Conservation (phyloP, 495 filamentous ascomycete genomes). For the Aspergillus bridgeri region DNA sequence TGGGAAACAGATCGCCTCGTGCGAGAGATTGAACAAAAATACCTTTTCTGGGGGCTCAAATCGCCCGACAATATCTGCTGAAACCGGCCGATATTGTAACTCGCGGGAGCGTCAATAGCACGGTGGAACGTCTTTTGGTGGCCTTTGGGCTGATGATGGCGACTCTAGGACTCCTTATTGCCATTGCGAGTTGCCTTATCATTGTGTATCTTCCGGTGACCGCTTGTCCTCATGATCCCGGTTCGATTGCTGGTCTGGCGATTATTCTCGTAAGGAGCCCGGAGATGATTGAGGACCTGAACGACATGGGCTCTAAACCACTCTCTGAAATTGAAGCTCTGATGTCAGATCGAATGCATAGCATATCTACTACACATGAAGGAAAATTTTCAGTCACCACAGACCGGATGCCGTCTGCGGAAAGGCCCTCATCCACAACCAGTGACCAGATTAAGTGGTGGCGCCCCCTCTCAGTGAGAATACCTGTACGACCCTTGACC, state of each 20-base stretch:
- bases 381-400: not conserved
- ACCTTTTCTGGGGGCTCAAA: too few species aligned
- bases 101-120: too few species aligned
- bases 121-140: too few species aligned
- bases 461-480: constrained; percentile 7
- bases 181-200: too few species aligned
- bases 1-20: too few species aligned
- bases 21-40: too few species aligned
- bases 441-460: constrained; percentile 6
- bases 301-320: constrained; percentile 3
- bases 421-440: not conserved
- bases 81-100: too few species aligned
- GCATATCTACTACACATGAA: not conserved
- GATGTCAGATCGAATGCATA: not conserved
- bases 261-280: constrained; percentile 12
- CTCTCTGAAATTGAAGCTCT: not conserved
- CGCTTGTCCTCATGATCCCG: constrained; percentile 10
- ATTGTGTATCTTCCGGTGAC: too few species aligned
- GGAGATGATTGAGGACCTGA: constrained; percentile 1
- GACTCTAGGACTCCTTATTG: too few species aligned
- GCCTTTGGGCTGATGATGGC: too few species aligned
- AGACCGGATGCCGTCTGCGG: not conserved
- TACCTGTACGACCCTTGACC: constrained; percentile 4
- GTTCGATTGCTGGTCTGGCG: constrained; percentile 16
- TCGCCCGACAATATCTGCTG: too few species aligned